These are phyloP conservation scores for Colletotrichum sp. DNA, from an alignment of 2,329 filamentous ascomycete species.

Conservation along the genomic window DNA sequence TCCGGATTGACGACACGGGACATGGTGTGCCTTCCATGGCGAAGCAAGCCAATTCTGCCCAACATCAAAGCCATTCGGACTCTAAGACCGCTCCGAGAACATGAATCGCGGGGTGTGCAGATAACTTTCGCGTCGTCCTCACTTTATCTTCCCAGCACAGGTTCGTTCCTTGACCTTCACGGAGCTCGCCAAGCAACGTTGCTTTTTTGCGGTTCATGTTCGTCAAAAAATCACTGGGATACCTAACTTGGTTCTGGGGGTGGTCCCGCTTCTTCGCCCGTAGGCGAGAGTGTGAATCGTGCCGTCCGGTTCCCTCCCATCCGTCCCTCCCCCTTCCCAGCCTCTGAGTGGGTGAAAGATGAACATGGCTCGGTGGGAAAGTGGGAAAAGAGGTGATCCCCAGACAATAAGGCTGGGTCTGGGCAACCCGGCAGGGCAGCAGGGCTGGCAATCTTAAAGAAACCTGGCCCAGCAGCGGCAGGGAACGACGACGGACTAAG, in stretches of 20 bases:
- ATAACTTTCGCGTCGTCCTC: neutral
- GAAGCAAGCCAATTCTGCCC: neutral
- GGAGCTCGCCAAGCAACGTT: slow-evolving; percentile 2
- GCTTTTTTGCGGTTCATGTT: neutral
- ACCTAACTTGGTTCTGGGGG: neutral
- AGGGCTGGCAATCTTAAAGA: neutral
- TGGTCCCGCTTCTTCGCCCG: neutral
- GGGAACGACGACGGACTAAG: neutral
- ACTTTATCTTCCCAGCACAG: neutral
- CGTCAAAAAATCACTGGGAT: neutral
- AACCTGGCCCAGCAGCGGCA: neutral
- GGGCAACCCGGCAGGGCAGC: neutral
- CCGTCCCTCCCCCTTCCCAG: neutral
- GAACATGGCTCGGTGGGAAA: neutral
- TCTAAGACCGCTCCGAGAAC: neutral
- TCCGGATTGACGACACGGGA: neutral
- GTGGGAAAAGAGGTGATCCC: neutral
- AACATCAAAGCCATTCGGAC: neutral
- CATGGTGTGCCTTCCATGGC: neutral
- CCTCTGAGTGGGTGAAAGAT: neutral
- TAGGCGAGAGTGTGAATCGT: neutral
- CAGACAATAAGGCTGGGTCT: neutral
- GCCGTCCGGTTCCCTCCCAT: neutral
- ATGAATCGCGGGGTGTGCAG: neutral
- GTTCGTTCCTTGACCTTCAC: neutral